Conservation (phyloP, 75 land plant species). For the Sequoiadendron giganteum region DNA sequence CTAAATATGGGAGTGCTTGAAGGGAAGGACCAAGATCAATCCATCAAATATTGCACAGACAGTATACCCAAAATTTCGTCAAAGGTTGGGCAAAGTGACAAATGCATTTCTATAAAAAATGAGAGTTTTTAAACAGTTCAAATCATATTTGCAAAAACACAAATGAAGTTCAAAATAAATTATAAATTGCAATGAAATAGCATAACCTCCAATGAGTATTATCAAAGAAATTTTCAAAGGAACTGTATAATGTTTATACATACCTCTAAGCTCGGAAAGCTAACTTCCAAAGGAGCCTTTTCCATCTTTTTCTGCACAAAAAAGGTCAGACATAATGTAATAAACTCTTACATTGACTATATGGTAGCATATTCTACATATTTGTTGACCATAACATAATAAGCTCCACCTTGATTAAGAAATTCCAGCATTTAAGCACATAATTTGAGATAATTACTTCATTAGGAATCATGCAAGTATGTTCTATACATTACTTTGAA, state of each 20-base stretch:
- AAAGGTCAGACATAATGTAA: background rate
- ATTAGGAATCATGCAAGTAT: background rate
- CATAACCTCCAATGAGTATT: background rate
- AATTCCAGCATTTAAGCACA: background rate
- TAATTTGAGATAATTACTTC: background rate
- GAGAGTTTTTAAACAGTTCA: background rate
- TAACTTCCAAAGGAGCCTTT: background rate
- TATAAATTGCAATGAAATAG: background rate
- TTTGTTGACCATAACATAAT: background rate
- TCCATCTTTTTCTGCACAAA: constrained; percentile 1
- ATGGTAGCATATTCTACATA: background rate
- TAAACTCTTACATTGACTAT: background rate
- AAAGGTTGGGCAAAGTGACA: background rate
- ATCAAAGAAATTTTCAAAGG: background rate
- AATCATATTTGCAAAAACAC: background rate
- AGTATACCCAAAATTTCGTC: background rate
- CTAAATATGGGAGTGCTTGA: background rate
- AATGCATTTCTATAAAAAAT: background rate
- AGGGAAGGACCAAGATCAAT: background rate
- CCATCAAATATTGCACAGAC: background rate
- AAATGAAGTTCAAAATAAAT: background rate
- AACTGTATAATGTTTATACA: background rate
- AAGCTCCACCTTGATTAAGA: background rate
- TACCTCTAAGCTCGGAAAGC: constrained; percentile 10
- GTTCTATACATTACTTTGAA: background rate